A percentile compares a stretch with the other conserved stretches of the same genome.
phyloP scores from a whole-genome alignment of 2,329 filamentous ascomycete genomes.

The Calonectria ilicicola region DNA sequence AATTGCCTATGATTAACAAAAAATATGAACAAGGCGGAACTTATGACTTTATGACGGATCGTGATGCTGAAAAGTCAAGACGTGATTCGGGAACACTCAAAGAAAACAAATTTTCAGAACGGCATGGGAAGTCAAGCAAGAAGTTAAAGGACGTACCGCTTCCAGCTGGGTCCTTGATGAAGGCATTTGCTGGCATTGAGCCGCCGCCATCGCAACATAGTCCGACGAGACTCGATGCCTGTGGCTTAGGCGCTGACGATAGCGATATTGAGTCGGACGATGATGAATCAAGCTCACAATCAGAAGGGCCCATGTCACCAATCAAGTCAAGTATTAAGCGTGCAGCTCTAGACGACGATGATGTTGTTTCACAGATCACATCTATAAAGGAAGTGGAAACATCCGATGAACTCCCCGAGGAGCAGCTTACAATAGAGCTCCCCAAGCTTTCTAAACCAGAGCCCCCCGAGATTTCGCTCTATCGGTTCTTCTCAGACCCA shows the following conservation, averaged over 20 bases:
- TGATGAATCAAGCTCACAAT: slow-evolving; percentile 64
- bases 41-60: slow-evolving; percentile 58
- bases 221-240: slow-evolving; percentile 51
- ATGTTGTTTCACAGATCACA: slow-evolving; percentile 63
- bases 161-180: slow-evolving; percentile 41
- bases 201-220: slow-evolving; percentile 44
- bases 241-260: slow-evolving; percentile 59
- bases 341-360: slow-evolving; percentile 63
- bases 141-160: slow-evolving; percentile 45
- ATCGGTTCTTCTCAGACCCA: slow-evolving; percentile 69
- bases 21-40: slow-evolving; percentile 70
- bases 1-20: slow-evolving; percentile 65
- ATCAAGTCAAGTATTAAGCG: slow-evolving; percentile 61
- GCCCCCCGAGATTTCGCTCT: slow-evolving; percentile 61
- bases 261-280: slow-evolving; percentile 67
- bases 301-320: slow-evolving; percentile 62
- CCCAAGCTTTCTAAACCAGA: slow-evolving; percentile 62
- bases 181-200: slow-evolving; percentile 43
- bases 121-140: slow-evolving; percentile 57
- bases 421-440: slow-evolving; percentile 62
- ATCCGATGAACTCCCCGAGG: slow-evolving; percentile 56
- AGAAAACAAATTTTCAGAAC: slow-evolving; percentile 61
- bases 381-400: slow-evolving; percentile 63
- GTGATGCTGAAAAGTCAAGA: slow-evolving; percentile 45
- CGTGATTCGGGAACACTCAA: slow-evolving; percentile 52